Evolutionary conservation across 495 filamentous ascomycete species (phyloP), one percentile per base, ranked within the genome.

Genomic region (Podospora comata): DNA sequence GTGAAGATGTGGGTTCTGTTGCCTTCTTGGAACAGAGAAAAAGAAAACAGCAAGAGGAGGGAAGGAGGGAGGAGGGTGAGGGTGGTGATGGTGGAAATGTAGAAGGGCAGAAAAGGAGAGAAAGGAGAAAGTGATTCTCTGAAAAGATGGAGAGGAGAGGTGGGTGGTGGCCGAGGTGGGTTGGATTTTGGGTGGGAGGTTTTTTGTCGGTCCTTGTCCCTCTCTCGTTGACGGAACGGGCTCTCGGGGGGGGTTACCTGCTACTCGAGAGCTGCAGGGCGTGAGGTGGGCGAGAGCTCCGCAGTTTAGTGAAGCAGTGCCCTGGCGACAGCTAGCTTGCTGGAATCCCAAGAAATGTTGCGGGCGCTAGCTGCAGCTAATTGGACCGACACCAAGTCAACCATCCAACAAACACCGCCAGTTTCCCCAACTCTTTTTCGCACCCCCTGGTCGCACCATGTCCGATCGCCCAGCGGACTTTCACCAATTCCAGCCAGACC

Each of bases 361-460:
- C 66, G 39, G 55, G 48, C 66, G 64, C 55, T 74, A 65, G 75
- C 75, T 77, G 76, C 73, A 62, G 64, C 55, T 74, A 65, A 77
- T 77, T 78, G 76, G 76, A 62, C 53, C 65, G 26, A 39, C n/a
- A 60, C 48, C 57, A 63, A 56, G 73, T 74, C 74, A 75, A 78
- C 69, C 69, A 75, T 73, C 76, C 75, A 77, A 77, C 76, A 77
- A 76, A 69, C 60, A 60, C 54, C 54, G 64, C 63, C 69, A 66
- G 65, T 71, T 71, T 76, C 73, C 61, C 76, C 75, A 78, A 77
- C 75, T 77, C 70, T 78, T 78, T 76, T 74, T 20, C 23, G 0
- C n/a, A 60, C 30, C 71, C 68, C 76, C 73, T 70, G 69, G 39
- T 48, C 39, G 15, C 7, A 2, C 1, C 39, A 48, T 18, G 76